phyloP scores from a whole-genome alignment of 148 eudicot species.

The Persicaria maculosa region DNA sequence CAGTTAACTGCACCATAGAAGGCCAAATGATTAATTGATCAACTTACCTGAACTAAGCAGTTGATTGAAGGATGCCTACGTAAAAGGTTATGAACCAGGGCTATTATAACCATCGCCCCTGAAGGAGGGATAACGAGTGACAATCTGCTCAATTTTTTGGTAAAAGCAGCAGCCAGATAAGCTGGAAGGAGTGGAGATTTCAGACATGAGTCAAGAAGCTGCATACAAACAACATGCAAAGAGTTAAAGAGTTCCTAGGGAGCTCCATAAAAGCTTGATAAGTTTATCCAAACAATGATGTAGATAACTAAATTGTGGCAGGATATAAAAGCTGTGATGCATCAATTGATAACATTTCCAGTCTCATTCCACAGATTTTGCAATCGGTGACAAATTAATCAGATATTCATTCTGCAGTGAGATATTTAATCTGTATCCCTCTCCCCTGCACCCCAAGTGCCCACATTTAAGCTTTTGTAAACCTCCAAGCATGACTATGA shows the following conservation, averaged over 20 bases:
- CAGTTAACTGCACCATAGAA: neutral
- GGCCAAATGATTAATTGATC: neutral
- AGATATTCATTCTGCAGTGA: neutral
- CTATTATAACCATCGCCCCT: slow-evolving; percentile 64
- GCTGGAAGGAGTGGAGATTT: slow-evolving; percentile 93
- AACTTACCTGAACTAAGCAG: slow-evolving; percentile 67
- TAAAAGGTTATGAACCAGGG: slow-evolving; percentile 77
- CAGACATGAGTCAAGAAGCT: slow-evolving; percentile 91
- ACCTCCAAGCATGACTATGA: neutral
- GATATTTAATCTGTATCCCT: neutral
- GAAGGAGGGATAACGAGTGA: slow-evolving; percentile 80
- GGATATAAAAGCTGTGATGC: neutral
- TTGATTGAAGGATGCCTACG: slow-evolving; percentile 87
- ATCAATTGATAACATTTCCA: neutral
- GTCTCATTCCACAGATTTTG: neutral
- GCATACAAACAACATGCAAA: slow-evolving; percentile 14
- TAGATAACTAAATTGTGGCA: neutral
- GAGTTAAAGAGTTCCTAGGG: slow-evolving; percentile 4
- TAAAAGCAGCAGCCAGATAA: slow-evolving; percentile 84
- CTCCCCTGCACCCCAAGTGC: neutral
- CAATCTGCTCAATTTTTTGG: slow-evolving; percentile 91
- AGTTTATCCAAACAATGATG: neutral
- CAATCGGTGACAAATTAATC: neutral
- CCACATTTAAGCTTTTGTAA: neutral
- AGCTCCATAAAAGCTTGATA: neutral